A percentile compares a stretch with the other conserved stretches of the same genome.
Conservation (phyloP, 805 yeast genomes). For the Wickerhamomyces bovis region DNA sequence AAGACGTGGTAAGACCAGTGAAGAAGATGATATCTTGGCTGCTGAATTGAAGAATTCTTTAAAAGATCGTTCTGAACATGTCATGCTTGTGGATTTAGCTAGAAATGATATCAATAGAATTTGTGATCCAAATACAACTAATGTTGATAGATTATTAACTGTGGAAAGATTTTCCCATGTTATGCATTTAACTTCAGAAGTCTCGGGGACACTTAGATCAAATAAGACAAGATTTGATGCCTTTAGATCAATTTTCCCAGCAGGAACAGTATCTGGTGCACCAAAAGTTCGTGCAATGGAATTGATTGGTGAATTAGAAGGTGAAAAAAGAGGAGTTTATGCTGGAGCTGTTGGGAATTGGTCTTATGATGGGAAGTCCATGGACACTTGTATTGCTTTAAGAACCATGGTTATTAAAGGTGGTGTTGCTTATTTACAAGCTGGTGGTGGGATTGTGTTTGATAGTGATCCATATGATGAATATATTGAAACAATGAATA, state of each 20-base stretch:
- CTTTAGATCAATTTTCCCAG: conserved; percentile 95
- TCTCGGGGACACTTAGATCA: conserved; percentile 79
- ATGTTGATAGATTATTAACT: conserved; percentile 81
- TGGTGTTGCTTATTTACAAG: conserved; percentile 88
- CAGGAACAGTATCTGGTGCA: conserved; percentile 98
- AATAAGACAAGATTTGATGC: conserved; percentile 94
- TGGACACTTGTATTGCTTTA: conserved; percentile 97
- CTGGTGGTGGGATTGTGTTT: conserved; percentile 97
- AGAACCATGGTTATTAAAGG: conserved; percentile 96
- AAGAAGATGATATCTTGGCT: conserved; percentile 87
- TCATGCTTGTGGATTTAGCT: conserved; percentile 97
- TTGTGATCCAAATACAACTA: conserved; percentile 81
- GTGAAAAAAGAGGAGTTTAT: conserved; percentile 90
- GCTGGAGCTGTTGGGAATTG: conserved; percentile 99
- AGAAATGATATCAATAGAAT: conserved; percentile 93
- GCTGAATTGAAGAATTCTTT: conserved; percentile 62
- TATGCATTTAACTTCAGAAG: conserved; percentile 93
- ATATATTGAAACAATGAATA: conserved; percentile 93
- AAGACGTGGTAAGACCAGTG: conserved; percentile 80
- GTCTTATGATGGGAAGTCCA: conserved; percentile 90
- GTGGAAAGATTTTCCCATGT: conserved; percentile 95
- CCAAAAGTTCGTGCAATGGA: conserved; percentile 98
- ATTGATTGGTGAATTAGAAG: conserved; percentile 80
- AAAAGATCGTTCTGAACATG: conserved; percentile 97
- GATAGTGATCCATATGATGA: conserved; percentile 96